Base-by-base conservation (phyloP, 2,329 filamentous ascomycete species). In the Alternaria atra region DNA sequence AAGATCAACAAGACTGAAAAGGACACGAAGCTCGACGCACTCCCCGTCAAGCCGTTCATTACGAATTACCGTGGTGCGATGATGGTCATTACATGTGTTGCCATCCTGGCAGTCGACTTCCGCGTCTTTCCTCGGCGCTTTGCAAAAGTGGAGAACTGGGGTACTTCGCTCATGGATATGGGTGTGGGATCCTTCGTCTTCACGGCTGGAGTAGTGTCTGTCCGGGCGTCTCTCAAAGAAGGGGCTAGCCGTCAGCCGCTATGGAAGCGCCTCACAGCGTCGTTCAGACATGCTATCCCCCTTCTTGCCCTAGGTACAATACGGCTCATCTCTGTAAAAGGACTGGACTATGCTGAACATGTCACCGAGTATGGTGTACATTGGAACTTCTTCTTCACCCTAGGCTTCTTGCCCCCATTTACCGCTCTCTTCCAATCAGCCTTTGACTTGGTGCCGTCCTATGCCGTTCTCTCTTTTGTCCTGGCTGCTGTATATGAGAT, bases 341-440 rank as follows among this genome's bases (percentile, higher is more conserved):
- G 92, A 6, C 83, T 97, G 30, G 93, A 98, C 76, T 99, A 99
- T 76, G 94, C 94, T 3, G 95, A 99, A 78, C 95, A 99, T 81
- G 93, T 97, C 60, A 93, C 92, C 13, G 95, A 99, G 77, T 99
- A 99, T 75, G 95, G 95, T 43, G 92, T 99, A 9, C 95, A 99
- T 79, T 99, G 95, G 95, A 99, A 99, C 79, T 99, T 99, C 80
- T 99, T 99, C 85, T 98, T 98, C 80, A 99, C 95, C 0, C 84
- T 99, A 9, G 94, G 89, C 6, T 86, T 97, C 48, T 82, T 99
- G 25, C 93, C 94, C 0, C 94, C 94, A 0, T 97, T 97, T 72
- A 89, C 97, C 53, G 93, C 94, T 29, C 77, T 95, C 0, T 92
- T 94, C 62, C 92, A 96, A 75, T 86, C 90, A 1, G 81, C 89